Evolutionary conservation across 495 filamentous ascomycete genomes (phyloP), one percentile per base, ranked within the genome.

Genomic region (Tricharina praecox): DNA sequence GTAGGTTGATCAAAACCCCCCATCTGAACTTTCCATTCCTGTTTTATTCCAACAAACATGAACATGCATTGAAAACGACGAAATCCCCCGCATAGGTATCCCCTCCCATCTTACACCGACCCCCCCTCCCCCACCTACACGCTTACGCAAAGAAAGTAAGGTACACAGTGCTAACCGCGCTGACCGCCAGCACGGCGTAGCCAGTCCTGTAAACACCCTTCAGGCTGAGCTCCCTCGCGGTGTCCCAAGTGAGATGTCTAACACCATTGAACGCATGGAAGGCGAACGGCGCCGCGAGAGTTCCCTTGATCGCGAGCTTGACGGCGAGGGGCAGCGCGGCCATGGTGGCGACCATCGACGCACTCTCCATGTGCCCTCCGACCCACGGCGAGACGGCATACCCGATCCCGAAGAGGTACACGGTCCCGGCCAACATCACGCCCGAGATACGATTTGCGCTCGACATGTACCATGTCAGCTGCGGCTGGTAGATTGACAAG

Each of bases 211-310:
- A 73, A 49, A 96, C 83, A 52, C 69, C 66, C 56, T 71, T 67
- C 63, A 87, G 82, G 54, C 63, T 69, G 48, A 93, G 76, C 33
- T 73, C 72, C 45, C 66, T 63, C 30, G 79, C 81, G 42, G 77
- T 63, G 71, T 99, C 90, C 81, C 83, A 94, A 24, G 72, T 52
- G 66, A 99, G 70, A 72, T 96, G 90, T 59, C 85, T 76, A n/a
- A 92, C 47, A 20, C 92, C 90, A 67, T 93, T 95, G 54, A 86
- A 62, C 50, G 63, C 64, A 67, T 99, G 92, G 68, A 77, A 96
- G 26, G 77, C 76, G 65, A 99, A 94, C 16, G 87, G 88, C 64
- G 81, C 71, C 33, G 84, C 82, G 26, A 83, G 46, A 10, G 68
- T 52, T 47, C 73, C 65, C 76, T 99, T 99, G 50, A 83, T 53